phyloP scores from a whole-genome alignment of 768 basidiomycete genomes.

The Leccinellum luteum region DNA sequence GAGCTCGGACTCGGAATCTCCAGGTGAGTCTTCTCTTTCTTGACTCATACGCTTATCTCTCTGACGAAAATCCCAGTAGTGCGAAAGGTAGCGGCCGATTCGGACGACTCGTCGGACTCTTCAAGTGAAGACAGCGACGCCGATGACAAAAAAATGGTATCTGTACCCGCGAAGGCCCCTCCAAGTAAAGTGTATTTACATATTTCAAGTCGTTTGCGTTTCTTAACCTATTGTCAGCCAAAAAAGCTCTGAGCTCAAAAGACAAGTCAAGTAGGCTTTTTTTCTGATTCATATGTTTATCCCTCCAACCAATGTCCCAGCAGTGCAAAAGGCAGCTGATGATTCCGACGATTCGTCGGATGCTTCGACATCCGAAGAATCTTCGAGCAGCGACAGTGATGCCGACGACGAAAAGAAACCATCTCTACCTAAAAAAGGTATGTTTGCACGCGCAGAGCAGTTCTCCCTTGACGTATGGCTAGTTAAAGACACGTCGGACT shows the following conservation, averaged over 20 bases:
- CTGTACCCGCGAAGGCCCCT: neutral
- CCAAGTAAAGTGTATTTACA: neutral
- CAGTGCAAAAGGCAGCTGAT: constrained; percentile 5
- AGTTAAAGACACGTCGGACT: neutral
- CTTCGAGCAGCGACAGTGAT: constrained; percentile 6
- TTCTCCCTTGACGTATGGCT: neutral
- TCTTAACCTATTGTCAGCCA: neutral
- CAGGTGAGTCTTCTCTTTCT: neutral
- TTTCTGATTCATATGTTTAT: neutral
- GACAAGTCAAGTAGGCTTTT: neutral
- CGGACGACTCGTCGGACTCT: neutral
- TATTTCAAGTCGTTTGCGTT: neutral
- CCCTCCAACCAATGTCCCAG: neutral
- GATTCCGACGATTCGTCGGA: constrained; percentile 2
- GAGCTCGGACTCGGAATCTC: neutral
- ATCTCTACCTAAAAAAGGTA: neutral
- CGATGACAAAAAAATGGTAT: neutral
- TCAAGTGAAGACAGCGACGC: neutral
- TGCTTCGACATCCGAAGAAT: constrained; percentile 13
- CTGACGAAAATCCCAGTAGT: neutral
- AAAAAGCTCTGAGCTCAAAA: neutral
- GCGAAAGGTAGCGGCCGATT: constrained; percentile 2
- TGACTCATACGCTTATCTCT: neutral
- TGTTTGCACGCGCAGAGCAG: neutral
- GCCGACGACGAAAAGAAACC: constrained; percentile 16